phyloP scores from a whole-genome alignment of 257 asterid species.

The Fraxinus pennsylvanica region DNA sequence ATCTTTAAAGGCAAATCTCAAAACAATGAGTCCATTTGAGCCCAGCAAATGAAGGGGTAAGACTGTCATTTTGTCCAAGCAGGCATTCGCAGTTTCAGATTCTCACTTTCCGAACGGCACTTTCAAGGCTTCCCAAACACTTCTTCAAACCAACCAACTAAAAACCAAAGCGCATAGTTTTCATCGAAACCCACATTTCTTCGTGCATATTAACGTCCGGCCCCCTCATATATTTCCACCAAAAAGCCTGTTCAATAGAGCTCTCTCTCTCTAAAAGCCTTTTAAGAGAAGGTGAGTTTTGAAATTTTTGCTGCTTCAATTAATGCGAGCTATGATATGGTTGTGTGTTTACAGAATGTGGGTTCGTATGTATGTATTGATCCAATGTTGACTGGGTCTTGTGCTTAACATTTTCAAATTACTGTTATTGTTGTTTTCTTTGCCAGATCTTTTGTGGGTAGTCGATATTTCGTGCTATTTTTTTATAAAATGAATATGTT shows the following conservation, averaged over 20 bases:
- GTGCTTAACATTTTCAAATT: not conserved
- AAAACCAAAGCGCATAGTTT: slow-evolving; percentile 43
- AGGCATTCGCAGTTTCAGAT: not conserved
- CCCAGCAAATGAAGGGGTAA: not conserved
- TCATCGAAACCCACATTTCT: slow-evolving; percentile 53
- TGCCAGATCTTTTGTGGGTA: not conserved
- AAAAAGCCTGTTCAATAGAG: not conserved
- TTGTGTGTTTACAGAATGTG: slow-evolving; percentile 20
- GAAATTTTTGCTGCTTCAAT: not conserved
- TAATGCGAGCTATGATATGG: not conserved
- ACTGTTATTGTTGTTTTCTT: not conserved
- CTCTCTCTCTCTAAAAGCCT: not conserved
- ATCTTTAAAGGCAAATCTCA: no score
- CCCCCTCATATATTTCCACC: no score
- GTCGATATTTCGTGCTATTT: not conserved
- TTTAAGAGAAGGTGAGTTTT: slow-evolving; percentile 30
- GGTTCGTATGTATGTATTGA: slow-evolving; percentile 28
- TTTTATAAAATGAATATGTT: slow-evolving; percentile 16
- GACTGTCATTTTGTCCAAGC: slow-evolving; percentile 14
- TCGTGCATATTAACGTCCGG: slow-evolving; percentile 18
- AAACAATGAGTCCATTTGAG: no score
- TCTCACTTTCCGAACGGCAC: slow-evolving; percentile 37
- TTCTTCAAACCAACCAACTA: slow-evolving; percentile 23
- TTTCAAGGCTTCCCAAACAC: slow-evolving; percentile 62
- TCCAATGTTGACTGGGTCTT: not conserved